Evolutionary conservation across 2,329 filamentous ascomycete species (phyloP).

Genomic region (Xylaria sp.): DNA sequence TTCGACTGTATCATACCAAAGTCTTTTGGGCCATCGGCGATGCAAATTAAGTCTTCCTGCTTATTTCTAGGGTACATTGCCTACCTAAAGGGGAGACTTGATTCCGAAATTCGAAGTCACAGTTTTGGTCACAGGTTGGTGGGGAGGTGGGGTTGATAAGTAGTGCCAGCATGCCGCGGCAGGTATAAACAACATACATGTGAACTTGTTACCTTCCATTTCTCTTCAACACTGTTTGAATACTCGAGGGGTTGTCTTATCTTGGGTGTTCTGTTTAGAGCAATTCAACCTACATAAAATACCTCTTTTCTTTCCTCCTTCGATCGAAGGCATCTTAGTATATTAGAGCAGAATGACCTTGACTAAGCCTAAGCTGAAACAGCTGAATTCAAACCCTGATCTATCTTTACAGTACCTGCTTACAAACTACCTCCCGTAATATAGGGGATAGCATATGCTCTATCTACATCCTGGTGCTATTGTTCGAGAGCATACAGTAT

Average conservation of each 20-base stretch:
- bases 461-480: too few species aligned
- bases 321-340: neutral
- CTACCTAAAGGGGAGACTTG: neutral
- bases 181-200: neutral
- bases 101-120: constrained; percentile 16
- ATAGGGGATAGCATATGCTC: too few species aligned
- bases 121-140: constrained; percentile 26
- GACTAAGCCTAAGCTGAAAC: neutral
- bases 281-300: neutral
- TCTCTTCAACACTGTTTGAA: neutral
- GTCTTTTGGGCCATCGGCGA: too few species aligned
- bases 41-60: too few species aligned
- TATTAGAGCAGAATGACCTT: neutral
- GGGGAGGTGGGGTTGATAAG: constrained; percentile 20
- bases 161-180: neutral
- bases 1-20: too few species aligned
- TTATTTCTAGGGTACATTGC: neutral
- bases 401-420: too few species aligned
- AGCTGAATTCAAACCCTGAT: too few species aligned
- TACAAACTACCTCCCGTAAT: too few species aligned
- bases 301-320: neutral
- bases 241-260: neutral
- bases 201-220: neutral
- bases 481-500: too few species aligned
- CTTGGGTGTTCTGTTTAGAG: neutral